A percentile compares a stretch with the other conserved stretches of the same genome.
Conservation (phyloP, 2,329 filamentous ascomycete species). For the Atkinsonella texensis region DNA sequence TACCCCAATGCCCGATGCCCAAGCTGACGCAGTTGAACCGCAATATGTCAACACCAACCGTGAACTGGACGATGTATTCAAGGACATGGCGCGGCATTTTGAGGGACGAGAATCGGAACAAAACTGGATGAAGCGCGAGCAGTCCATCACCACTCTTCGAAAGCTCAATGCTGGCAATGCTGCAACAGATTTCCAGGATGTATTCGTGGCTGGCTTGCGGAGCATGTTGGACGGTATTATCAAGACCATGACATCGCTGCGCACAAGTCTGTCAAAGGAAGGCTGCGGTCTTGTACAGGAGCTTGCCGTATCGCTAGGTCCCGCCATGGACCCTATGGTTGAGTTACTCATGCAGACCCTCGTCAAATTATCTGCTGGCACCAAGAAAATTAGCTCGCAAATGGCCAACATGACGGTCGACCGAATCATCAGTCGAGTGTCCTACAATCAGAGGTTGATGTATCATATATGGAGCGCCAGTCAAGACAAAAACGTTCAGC, state of each 20-base stretch:
- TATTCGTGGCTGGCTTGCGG: slow-evolving; percentile 61
- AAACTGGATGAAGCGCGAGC: slow-evolving; percentile 83
- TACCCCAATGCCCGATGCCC: slow-evolving; percentile 52
- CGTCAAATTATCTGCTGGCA: slow-evolving; percentile 77
- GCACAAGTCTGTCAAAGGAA: slow-evolving; percentile 83
- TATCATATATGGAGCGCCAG: slow-evolving; percentile 74
- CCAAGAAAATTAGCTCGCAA: slow-evolving; percentile 86
- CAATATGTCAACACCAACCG: slow-evolving; percentile 72
- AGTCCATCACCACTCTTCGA: slow-evolving; percentile 64
- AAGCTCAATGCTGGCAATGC: slow-evolving; percentile 75
- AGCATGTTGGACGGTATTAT: slow-evolving; percentile 73
- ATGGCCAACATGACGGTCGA: slow-evolving; percentile 74
- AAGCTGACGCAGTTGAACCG: slow-evolving; percentile 62
- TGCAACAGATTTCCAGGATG: slow-evolving; percentile 59
- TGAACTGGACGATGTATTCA: slow-evolving; percentile 80
- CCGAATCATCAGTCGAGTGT: slow-evolving; percentile 63
- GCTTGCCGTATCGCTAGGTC: slow-evolving; percentile 61
- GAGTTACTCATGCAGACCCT: slow-evolving; percentile 82
- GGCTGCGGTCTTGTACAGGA: slow-evolving; percentile 79
- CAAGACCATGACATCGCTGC: slow-evolving; percentile 69
- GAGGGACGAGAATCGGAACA: slow-evolving; percentile 82
- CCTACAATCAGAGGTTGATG: slow-evolving; percentile 70
- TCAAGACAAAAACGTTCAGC: slow-evolving; percentile 89
- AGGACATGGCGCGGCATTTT: slow-evolving; percentile 68
- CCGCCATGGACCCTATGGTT: slow-evolving; percentile 75